Conservation (phyloP, 768 basidiomycete species). For the Boletus pseudopeckii region DNA sequence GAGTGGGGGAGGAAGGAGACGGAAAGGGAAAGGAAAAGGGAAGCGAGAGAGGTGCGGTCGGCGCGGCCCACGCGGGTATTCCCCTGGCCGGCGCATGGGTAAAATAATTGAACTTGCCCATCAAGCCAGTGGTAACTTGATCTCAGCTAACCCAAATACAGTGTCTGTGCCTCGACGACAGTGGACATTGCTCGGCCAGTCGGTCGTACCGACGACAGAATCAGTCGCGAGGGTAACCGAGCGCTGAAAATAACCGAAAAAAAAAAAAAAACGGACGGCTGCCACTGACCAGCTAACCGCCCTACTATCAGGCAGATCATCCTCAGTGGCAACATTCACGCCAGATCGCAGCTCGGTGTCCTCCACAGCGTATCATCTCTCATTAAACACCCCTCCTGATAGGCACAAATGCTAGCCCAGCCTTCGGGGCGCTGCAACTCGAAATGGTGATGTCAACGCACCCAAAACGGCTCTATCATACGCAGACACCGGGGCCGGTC, state of each 20-base stretch:
- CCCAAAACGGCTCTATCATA: background rate
- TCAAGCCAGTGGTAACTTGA: too few relatives aligned
- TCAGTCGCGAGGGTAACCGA: background rate
- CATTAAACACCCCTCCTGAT: background rate
- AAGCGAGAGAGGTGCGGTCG: background rate
- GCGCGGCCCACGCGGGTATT: slow-evolving; percentile 3
- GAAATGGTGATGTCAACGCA: slow-evolving; percentile 11
- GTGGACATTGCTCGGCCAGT: too few relatives aligned
- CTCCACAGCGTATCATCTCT: background rate
- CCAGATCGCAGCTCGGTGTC: background rate
- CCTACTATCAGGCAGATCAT: background rate
- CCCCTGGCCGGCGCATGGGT: background rate
- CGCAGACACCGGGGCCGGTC: background rate
- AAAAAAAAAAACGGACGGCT: background rate
- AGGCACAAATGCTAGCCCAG: slow-evolving; percentile 1
- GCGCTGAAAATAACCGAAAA: background rate
- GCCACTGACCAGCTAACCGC: background rate
- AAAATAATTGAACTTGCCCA: background rate
- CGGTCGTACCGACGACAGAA: too few relatives aligned
- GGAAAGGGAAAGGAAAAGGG: background rate
- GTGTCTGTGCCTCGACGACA: too few relatives aligned
- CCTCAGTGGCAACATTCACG: background rate
- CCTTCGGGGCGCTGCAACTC: background rate
- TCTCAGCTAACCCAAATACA: too few relatives aligned
- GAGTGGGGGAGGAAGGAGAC: slow-evolving; percentile 5